Conservation (phyloP, 805 yeast genomes). For the Candida stauntonica region DNA sequence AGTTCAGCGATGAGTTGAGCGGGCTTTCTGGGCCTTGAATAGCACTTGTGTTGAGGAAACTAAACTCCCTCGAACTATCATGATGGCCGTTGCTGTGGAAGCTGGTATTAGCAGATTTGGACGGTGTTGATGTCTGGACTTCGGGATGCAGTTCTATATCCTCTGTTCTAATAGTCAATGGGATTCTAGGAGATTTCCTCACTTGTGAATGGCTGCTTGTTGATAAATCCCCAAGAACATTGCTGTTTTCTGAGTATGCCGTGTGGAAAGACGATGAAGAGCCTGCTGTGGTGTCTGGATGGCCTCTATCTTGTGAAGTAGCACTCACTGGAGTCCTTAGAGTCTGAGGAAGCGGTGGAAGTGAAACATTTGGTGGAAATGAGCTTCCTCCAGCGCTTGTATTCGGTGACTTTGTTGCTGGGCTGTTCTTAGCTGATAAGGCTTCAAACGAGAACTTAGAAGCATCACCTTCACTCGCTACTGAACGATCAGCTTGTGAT, state of each 20-base stretch:
- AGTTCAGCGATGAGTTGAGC: background rate
- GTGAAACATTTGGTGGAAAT: too few species aligned
- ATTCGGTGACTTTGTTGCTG: slow-evolving; percentile 1
- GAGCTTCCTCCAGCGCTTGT: too few species aligned
- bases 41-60: slow-evolving; percentile 24
- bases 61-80: slow-evolving; percentile 20
- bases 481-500: slow-evolving; percentile 4
- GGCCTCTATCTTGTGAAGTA: too few species aligned
- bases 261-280: slow-evolving; percentile 19
- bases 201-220: slow-evolving; percentile 11
- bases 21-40: slow-evolving; percentile 11
- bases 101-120: slow-evolving; percentile 4
- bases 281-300: slow-evolving; percentile 7
- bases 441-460: slow-evolving; percentile 20
- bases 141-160: background rate
- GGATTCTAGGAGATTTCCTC: slow-evolving; percentile 13
- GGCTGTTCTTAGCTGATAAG: background rate
- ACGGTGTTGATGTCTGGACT: slow-evolving; percentile 15
- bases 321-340: too few species aligned
- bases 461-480: slow-evolving; percentile 13
- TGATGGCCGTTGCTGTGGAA: too few species aligned
- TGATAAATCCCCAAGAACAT: slow-evolving; percentile 19
- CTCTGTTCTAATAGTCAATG: slow-evolving; percentile 14
- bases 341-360: background rate
- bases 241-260: slow-evolving; percentile 14